Base-by-base conservation (phyloP, 257 asterid genomes). In the Forsythia viridissima region DNA sequence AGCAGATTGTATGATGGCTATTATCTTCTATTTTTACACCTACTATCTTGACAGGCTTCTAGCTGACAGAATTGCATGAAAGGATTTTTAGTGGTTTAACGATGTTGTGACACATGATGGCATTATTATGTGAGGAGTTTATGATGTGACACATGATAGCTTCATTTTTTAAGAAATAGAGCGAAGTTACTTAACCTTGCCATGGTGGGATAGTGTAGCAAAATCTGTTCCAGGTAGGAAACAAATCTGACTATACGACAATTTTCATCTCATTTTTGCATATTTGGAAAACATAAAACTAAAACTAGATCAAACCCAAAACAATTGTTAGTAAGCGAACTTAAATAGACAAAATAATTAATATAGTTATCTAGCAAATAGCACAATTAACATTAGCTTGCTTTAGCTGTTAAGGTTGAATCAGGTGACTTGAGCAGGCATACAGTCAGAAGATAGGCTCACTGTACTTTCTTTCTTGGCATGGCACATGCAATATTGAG, bases 91-190 rank as follows among this genome's bases (percentile, higher is more conserved):
- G 70, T 80, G 43, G 2, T 78, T 24, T 70, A 38, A 70, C 36
- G 48, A 39, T 57, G 39, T 52, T 15, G 21, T 36, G 68, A 52
- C 36, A 36, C 37, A 63, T 30, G 7, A 24, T 24, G 38, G 5
- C 40, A 9, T 10, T 59, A 63, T 63, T 30, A 30, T 63, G 70
- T 63, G 67, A 59, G 57, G 11, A 41, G 24, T 39, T 13, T 71
- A 20, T 72, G 46, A 24, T 24, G 24, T 24, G 24, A 24, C 24
- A 24, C 24, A 24, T 24, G 24, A 24, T 24, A 73, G 39, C 46
- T 76, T 72, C 39, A 71, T 74, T 52, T 77, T 55, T 81, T 43
- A 40, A 65, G 10, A 61, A 55, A 20, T 4, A 51, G 55, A 30
- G 24, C 43, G 18, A 3, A 59, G 66, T 57, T 57, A 20, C 66